A percentile compares a stretch with the other conserved stretches of the same genome.
phyloP scores from a whole-genome alignment of 2,329 filamentous ascomycete genomes.

The Fusarium praegraminearum region DNA sequence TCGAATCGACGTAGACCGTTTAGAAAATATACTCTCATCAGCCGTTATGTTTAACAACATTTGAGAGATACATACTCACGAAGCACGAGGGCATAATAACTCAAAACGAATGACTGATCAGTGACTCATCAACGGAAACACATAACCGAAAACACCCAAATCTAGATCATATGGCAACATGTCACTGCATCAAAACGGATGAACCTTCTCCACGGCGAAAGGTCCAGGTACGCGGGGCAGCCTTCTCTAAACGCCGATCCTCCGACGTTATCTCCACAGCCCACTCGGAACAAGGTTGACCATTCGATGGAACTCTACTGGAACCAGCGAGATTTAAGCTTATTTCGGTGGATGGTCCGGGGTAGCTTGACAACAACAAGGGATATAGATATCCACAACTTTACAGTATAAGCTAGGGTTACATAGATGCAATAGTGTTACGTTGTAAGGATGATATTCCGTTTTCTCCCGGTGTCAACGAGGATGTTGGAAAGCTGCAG shows the following conservation, averaged over 20 bases:
- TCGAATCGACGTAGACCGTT: accelerated
- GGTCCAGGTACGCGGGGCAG: conserved; percentile 32
- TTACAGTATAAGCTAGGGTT: not conserved
- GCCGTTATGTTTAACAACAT: not conserved
- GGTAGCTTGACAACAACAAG: not conserved
- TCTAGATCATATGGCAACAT: not conserved
- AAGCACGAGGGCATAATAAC: too few relatives aligned
- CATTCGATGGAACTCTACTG: conserved; percentile 17
- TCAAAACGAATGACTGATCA: not conserved
- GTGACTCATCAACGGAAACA: not conserved
- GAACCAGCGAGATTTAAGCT: conserved; percentile 30
- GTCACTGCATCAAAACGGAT: not conserved
- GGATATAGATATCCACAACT: not conserved
- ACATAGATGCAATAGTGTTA: not conserved
- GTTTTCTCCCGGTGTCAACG: conserved; percentile 17
- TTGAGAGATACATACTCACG: too few relatives aligned
- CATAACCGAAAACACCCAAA: not conserved
- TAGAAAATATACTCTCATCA: accelerated
- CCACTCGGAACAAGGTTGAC: conserved; percentile 5
- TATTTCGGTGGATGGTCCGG: conserved; percentile 6
- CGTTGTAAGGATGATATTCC: not conserved
- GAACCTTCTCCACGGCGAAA: not conserved
- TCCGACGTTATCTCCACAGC: conserved; percentile 34
- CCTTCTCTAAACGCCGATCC: conserved; percentile 37
- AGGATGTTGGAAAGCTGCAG: not conserved